Percentiles rank a stretch among this genome's conserved stretches.
phyloP scores from a whole-genome alignment of 192 early-diverging fungal genomes.

The Rhizoclosmatium globosum region DNA sequence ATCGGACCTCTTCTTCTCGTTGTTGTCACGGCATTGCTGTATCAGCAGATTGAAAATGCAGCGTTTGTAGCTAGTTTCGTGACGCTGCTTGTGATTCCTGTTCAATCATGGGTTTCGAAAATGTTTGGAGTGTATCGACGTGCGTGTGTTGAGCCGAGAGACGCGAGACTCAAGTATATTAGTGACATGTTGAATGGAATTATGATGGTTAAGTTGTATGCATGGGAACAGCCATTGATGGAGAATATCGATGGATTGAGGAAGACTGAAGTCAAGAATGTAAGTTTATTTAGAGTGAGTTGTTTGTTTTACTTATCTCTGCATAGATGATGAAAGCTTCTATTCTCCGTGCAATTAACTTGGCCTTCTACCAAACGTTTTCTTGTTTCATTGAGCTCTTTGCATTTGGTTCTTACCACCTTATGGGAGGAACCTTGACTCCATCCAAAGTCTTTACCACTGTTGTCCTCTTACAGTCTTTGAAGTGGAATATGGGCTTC shows the following conservation, averaged over 20 bases:
- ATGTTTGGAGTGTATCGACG: conserved; percentile 37
- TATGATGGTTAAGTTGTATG: conserved; percentile 52
- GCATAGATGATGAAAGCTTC: conserved; percentile 30
- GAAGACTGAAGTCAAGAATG: conserved; percentile 36
- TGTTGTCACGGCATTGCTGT: conserved; percentile 6
- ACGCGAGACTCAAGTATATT: conserved; percentile 41
- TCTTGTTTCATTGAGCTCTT: conserved; percentile 32
- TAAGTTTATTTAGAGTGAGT: too few relatives aligned
- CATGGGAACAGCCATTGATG: conserved; percentile 47
- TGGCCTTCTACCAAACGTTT: conserved; percentile 44
- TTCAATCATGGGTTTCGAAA: conserved; percentile 37
- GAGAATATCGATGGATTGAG: conserved; percentile 36
- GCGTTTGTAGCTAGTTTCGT: conserved; percentile 30
- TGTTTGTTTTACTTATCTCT: background rate
- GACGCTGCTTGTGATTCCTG: conserved; percentile 40
- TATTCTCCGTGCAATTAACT: conserved; percentile 44
- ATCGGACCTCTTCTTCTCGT: conserved; percentile 39
- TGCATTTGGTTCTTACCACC: conserved; percentile 38
- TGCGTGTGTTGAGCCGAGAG: conserved; percentile 38
- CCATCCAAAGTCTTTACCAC: conserved; percentile 42
- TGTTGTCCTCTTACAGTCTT: conserved; percentile 25
- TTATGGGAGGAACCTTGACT: conserved; percentile 45
- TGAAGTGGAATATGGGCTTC: conserved; percentile 41
- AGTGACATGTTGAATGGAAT: conserved; percentile 52
- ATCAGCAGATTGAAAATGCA: conserved; percentile 47